Evolutionary conservation across 768 basidiomycete genomes (phyloP).

Genomic region (Suillus discolor): DNA sequence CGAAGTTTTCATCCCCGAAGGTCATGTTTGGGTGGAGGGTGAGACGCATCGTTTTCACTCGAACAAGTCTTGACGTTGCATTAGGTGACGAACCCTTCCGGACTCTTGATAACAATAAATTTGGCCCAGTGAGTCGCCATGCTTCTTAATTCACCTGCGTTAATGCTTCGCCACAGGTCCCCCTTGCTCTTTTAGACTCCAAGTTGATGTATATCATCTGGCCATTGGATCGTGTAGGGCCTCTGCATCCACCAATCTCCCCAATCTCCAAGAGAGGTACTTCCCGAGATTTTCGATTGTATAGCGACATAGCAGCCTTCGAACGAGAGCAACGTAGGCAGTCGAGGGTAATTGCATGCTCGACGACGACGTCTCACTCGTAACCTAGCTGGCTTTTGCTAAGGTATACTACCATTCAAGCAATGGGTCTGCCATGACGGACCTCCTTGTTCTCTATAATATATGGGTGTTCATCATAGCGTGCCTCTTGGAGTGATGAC

Average conservation of each 20-base stretch:
- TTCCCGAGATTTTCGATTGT: slow-evolving; percentile 27
- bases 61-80: not conserved
- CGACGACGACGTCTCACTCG: not conserved
- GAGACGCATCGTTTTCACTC: slow-evolving; percentile 19
- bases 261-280: slow-evolving; percentile 21
- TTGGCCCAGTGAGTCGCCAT: slow-evolving; percentile 58
- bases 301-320: slow-evolving; percentile 31
- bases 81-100: slow-evolving; percentile 68
- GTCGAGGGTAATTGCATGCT: slow-evolving; percentile 19
- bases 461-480: not conserved
- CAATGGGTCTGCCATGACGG: not conserved
- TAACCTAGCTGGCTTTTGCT: not conserved
- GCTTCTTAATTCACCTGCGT: slow-evolving; percentile 5
- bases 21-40: slow-evolving; percentile 81
- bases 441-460: not conserved
- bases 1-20: slow-evolving; percentile 56
- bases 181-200: slow-evolving; percentile 52
- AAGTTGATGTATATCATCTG: slow-evolving; percentile 52
- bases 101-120: slow-evolving; percentile 71
- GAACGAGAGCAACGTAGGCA: slow-evolving; percentile 31
- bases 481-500: not conserved
- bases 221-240: slow-evolving; percentile 52
- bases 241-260: slow-evolving; percentile 25
- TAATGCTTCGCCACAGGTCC: slow-evolving; percentile 29
- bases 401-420: not conserved